These are phyloP conservation scores for Paspalum notatum DNA, from an alignment of 176 grass and related monocot species.

Conservation along the genomic window DNA sequence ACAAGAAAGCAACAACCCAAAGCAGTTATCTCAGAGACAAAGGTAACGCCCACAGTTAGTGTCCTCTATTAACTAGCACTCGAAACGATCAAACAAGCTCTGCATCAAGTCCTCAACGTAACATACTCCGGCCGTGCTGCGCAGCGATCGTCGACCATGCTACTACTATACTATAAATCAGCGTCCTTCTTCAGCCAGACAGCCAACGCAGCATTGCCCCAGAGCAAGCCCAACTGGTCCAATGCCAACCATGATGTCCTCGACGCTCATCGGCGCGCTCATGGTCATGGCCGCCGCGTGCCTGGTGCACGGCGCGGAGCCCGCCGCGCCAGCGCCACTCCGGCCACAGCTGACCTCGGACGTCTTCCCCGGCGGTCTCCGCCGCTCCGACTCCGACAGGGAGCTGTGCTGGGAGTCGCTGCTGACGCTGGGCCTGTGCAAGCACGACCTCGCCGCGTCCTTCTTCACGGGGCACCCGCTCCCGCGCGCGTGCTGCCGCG, in stretches of 20 bases:
- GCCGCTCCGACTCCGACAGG: not conserved
- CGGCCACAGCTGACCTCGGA: constrained; percentile 25
- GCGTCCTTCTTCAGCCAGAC: no score
- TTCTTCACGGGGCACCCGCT: constrained; percentile 24
- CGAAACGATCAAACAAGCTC: no score
- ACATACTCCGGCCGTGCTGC: no score
- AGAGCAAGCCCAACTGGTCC: not conserved
- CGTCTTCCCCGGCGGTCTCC: not conserved
- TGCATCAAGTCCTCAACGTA: no score
- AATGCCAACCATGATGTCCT: constrained; percentile 24
- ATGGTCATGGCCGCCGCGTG: constrained; percentile 30
- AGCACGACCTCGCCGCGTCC: constrained; percentile 29
- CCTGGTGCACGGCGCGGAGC: constrained; percentile 18
- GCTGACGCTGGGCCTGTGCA: constrained; percentile 36
- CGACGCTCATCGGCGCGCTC: not conserved
- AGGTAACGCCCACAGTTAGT: not conserved
- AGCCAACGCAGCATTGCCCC: not conserved
- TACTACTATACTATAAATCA: constrained; percentile 36
- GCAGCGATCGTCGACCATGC: constrained; percentile 3
- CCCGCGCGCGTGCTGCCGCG: constrained; percentile 34
- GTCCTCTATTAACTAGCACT: not conserved
- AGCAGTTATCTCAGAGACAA: not conserved
- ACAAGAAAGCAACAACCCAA: not conserved
- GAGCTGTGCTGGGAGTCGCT: constrained; percentile 37
- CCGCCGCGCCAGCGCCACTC: constrained; percentile 5